Evolutionary conservation across 2,329 filamentous ascomycete genomes (phyloP).

Genomic region (Sphaerulina vaccinii): DNA sequence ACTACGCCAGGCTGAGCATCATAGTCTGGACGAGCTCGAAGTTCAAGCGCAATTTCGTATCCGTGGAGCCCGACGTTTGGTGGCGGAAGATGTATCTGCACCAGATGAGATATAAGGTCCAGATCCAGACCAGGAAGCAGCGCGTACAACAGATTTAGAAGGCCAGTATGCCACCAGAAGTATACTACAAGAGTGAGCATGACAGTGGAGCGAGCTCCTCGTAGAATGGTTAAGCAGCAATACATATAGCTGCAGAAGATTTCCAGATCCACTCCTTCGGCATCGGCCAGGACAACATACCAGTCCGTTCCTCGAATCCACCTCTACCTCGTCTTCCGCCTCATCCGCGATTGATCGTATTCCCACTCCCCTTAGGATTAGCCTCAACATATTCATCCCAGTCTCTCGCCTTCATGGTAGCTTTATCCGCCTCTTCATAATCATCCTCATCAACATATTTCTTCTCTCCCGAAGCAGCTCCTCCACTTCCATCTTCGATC

Average conservation of each 20-base stretch:
- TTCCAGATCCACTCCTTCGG: neutral
- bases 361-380: slow-evolving; percentile 80
- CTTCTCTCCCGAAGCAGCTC: slow-evolving; percentile 66
- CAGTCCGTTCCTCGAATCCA: too few species aligned
- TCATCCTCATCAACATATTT: slow-evolving; percentile 86
- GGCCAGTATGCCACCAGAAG: too few species aligned
- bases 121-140: too few species aligned
- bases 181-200: neutral
- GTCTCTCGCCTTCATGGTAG: slow-evolving; percentile 86
- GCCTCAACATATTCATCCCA: slow-evolving; percentile 95
- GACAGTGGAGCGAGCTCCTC: neutral
- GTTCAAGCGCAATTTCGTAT: too few species aligned
- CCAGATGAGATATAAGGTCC: too few species aligned
- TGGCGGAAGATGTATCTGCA: too few species aligned
- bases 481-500: slow-evolving; percentile 86
- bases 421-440: slow-evolving; percentile 78
- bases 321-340: too few species aligned
- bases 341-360: slow-evolving; percentile 75
- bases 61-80: too few species aligned
- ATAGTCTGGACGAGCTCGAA: too few species aligned
- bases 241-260: neutral
- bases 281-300: neutral
- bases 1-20: too few species aligned
- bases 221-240: neutral
- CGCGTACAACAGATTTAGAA: too few species aligned